These are phyloP conservation scores for Glycine latifolia DNA, from an alignment of 306 rosid species.

Conservation along the genomic window DNA sequence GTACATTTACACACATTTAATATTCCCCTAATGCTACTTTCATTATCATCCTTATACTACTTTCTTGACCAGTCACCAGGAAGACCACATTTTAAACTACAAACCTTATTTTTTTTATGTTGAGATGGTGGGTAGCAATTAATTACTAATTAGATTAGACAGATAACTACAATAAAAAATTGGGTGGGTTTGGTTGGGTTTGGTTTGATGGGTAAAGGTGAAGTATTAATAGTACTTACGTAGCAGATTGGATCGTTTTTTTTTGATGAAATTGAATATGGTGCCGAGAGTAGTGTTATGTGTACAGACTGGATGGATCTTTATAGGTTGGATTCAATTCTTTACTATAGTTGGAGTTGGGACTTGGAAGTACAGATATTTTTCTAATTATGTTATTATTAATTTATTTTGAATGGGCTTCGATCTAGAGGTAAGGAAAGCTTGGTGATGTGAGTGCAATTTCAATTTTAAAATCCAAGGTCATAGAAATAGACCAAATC, in stretches of 20 bases:
- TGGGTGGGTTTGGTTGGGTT: slow-evolving; percentile 14
- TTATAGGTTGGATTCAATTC: slow-evolving; percentile 49
- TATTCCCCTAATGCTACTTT: slow-evolving; percentile 13
- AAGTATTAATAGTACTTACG: not conserved
- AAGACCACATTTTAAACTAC: too few relatives aligned
- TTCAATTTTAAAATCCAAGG: slow-evolving; percentile 33
- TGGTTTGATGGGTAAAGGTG: not conserved
- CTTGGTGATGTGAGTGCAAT: not conserved
- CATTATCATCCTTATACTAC: not conserved
- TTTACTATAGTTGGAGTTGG: slow-evolving; percentile 49
- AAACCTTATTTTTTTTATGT: too few relatives aligned
- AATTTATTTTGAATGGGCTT: slow-evolving; percentile 10
- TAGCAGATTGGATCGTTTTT: slow-evolving; percentile 31
- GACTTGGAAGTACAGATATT: slow-evolving; percentile 46
- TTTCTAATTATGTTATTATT: not conserved
- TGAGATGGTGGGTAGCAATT: not conserved
- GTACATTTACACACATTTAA: slow-evolving; percentile 17
- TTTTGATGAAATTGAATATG: slow-evolving; percentile 47
- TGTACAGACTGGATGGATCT: slow-evolving; percentile 57
- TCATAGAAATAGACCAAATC: slow-evolving; percentile 44
- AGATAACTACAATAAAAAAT: not conserved
- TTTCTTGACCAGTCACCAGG: not conserved
- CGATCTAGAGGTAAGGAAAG: slow-evolving; percentile 47
- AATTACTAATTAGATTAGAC: not conserved
- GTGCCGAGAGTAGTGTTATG: slow-evolving; percentile 39